These are phyloP conservation scores for Trichosporon faecale DNA, from an alignment of 1,284 basidiomycete species.

Conservation along the genomic window DNA sequence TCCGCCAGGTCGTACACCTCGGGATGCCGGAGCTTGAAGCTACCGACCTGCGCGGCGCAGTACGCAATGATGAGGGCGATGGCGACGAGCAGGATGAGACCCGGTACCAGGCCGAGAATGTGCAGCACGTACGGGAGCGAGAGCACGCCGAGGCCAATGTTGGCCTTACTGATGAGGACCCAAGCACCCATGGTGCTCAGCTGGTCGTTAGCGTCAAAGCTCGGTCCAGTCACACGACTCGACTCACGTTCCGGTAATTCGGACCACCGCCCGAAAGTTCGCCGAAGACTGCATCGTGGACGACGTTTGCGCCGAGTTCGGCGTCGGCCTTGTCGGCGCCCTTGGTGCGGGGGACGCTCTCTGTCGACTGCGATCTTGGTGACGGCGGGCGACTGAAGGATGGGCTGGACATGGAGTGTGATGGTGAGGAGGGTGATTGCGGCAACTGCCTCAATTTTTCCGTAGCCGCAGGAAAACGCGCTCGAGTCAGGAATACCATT, in stretches of 20 bases:
- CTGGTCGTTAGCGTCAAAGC: neutral
- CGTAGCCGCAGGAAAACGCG: neutral
- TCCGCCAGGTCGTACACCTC: constrained; percentile 40
- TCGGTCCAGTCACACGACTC: neutral
- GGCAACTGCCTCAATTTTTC: neutral
- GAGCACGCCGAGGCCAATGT: constrained; percentile 39
- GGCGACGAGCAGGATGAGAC: constrained; percentile 55
- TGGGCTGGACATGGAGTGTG: neutral
- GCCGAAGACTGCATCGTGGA: constrained; percentile 37
- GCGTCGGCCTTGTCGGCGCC: constrained; percentile 1
- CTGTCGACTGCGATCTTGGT: neutral
- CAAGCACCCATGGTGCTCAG: constrained; percentile 2
- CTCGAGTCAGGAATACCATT: neutral
- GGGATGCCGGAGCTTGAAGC: constrained; percentile 43
- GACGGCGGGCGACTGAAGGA: neutral
- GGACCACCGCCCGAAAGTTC: constrained; percentile 31
- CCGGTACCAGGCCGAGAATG: constrained; percentile 52
- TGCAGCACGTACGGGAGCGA: constrained; percentile 34
- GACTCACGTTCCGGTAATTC: constrained; percentile 35
- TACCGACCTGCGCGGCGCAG: constrained; percentile 33
- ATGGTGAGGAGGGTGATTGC: neutral
- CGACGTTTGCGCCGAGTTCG: constrained; percentile 13
- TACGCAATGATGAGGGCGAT: constrained; percentile 43
- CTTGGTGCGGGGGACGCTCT: neutral
- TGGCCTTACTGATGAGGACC: constrained; percentile 20